phyloP scores from a whole-genome alignment of 768 basidiomycete genomes.

The Tricholoma hemisulphureum region DNA sequence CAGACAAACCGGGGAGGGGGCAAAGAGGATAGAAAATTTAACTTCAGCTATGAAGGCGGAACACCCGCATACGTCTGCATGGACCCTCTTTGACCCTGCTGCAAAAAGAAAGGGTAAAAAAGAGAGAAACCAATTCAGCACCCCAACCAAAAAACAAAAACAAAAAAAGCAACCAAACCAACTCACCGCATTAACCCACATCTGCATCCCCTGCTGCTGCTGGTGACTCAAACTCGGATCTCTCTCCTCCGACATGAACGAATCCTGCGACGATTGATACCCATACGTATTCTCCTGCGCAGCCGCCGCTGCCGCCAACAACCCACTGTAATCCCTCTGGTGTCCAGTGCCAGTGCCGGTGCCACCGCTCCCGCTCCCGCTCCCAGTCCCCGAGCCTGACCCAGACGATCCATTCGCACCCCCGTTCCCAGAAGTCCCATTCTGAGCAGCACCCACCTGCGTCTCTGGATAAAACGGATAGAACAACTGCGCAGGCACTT shows the following conservation, averaged over 20 bases:
- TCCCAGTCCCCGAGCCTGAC: neutral
- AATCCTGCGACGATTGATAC: conserved; percentile 55
- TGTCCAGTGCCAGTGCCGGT: conserved; percentile 9
- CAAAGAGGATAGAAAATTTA: neutral
- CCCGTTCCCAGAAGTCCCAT: neutral
- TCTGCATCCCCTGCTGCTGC: conserved; percentile 27
- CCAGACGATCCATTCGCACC: neutral
- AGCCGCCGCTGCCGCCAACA: conserved; percentile 59
- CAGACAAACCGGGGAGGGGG: no score
- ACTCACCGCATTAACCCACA: conserved; percentile 48
- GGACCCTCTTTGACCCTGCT: conserved; percentile 13
- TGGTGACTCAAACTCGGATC: conserved; percentile 33
- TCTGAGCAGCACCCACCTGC: conserved; percentile 11
- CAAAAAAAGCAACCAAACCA: neutral
- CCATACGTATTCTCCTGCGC: conserved; percentile 55
- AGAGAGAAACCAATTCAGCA: neutral
- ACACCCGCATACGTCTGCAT: conserved; percentile 12
- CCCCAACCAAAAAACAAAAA: neutral
- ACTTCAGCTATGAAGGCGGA: conserved; percentile 6
- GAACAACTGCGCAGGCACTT: conserved; percentile 68
- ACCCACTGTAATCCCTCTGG: conserved; percentile 46
- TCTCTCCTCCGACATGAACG: conserved; percentile 71
- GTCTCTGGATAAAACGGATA: conserved; percentile 76
- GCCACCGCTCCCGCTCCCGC: neutral
- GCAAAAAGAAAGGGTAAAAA: neutral